phyloP scores from a whole-genome alignment of 1,284 basidiomycete genomes.

The Cryptococcus sp. region DNA sequence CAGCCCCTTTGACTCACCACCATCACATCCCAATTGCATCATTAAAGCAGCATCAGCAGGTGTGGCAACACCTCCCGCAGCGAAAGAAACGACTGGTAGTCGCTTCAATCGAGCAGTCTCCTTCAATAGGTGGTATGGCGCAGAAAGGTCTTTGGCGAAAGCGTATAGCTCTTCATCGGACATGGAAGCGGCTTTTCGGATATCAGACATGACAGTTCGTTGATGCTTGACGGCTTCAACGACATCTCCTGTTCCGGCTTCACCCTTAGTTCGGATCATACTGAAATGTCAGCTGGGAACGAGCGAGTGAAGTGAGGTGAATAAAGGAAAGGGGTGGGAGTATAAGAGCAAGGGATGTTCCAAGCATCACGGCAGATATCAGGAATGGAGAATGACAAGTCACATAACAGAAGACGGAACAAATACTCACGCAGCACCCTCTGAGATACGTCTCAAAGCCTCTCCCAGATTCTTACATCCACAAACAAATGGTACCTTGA shows the following conservation, averaged over 20 bases:
- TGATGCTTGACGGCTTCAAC: slow-evolving; percentile 95
- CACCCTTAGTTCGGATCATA: slow-evolving; percentile 92
- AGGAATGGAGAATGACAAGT: background rate
- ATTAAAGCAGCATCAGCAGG: slow-evolving; percentile 95
- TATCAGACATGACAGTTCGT: slow-evolving; percentile 75
- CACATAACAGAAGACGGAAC: background rate
- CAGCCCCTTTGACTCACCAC: slow-evolving; percentile 57
- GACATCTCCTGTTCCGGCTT: slow-evolving; percentile 96
- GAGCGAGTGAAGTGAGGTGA: background rate
- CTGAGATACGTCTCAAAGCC: slow-evolving; percentile 90
- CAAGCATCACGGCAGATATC: background rate
- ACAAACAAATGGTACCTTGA: slow-evolving; percentile 68
- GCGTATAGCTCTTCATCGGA: slow-evolving; percentile 92
- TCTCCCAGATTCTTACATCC: slow-evolving; percentile 64
- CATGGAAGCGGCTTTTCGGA: slow-evolving; percentile 79
- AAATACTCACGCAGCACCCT: slow-evolving; percentile 73
- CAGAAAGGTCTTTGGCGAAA: slow-evolving; percentile 85
- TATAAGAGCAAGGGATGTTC: background rate
- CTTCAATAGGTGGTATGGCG: slow-evolving; percentile 96
- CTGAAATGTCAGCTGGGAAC: slow-evolving; percentile 11
- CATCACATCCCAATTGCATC: slow-evolving; percentile 99
- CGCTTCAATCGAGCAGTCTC: slow-evolving; percentile 91
- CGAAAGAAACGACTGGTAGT: slow-evolving; percentile 82
- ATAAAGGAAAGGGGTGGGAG: background rate
- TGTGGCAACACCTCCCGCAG: slow-evolving; percentile 95